Evolutionary conservation across 2,329 filamentous ascomycete species (phyloP), one percentile per base, ranked within the genome.

Genomic region (Cercospora berteroae): DNA sequence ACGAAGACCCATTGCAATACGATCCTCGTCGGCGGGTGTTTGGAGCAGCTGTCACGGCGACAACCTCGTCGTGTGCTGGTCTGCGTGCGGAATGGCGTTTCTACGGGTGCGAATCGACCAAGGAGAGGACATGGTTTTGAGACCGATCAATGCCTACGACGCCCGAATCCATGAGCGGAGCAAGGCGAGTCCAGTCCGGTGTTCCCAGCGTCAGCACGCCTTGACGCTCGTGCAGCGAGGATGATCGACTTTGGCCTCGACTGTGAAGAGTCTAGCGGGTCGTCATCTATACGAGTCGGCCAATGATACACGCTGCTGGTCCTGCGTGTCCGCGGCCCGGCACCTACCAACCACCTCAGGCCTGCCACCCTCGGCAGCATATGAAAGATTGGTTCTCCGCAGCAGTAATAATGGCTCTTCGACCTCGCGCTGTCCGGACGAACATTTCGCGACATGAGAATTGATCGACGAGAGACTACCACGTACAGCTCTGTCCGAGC

Each of bases 41-140:
- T 55, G 60, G 39, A 62, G n/a, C 27, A 13, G 29, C 61, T 42
- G 61, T 56, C 50, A 36, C 61, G 61, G 61, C 50, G 55, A 63
- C 27, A 55, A 63, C 50, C 61, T 56, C 48, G 44, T 63, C 61
- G 50, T 48, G 25, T 60, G 63, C 56, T 59, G 39, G 25, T 65
- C 18, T 60, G 63, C 56, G 58, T 67, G 66, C 66, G 63, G 62
- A 27, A 67, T 65, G 61, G 62, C 57, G 56, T 50, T 64, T 42
- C 56, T 67, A 67, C 65, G 63, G 67, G 66, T 68, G 68, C 68
- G 70, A 70, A 60, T 63, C 63, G 52, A 67, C 70, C 58, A 69
- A 67, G 59, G 64, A 65, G 55, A 67, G 31, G 59, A 36, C 64
- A 66, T 63, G 66, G 63, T 67, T 70, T 67, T 60, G 61, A 65